Evolutionary conservation across 805 yeast species (phyloP).

Genomic region (Ogataea zsoltii): DNA sequence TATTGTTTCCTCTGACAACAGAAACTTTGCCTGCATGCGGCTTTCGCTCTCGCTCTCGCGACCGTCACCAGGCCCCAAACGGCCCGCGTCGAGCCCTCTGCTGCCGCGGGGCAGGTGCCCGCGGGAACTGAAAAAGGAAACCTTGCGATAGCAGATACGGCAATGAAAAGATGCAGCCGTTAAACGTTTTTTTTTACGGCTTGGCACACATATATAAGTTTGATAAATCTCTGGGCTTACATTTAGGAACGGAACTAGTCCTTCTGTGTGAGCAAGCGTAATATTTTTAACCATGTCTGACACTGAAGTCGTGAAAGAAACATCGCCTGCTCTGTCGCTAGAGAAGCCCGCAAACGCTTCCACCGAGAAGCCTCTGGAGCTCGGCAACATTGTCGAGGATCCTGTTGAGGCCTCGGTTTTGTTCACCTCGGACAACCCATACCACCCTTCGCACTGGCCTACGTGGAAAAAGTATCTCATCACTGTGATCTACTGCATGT

Average conservation of each 20-base stretch:
- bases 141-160: slow-evolving; percentile 6
- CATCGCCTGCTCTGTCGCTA: slow-evolving; percentile 4
- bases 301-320: neutral
- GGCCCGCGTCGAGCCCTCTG: neutral
- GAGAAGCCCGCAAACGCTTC: slow-evolving; percentile 13
- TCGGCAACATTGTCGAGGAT: slow-evolving; percentile 27
- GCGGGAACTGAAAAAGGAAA: neutral
- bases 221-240: too few relatives aligned
- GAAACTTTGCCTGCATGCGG: neutral
- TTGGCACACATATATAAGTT: neutral
- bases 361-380: slow-evolving; percentile 24
- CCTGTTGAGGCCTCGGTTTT: slow-evolving; percentile 33
- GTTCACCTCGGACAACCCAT: slow-evolving; percentile 29
- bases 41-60: too few relatives aligned
- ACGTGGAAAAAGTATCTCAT: slow-evolving; percentile 27
- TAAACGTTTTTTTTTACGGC: too few relatives aligned
- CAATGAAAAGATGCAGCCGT: neutral
- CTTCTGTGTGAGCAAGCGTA: neutral
- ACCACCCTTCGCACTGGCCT: slow-evolving; percentile 37
- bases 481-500: slow-evolving; percentile 28
- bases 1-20: neutral
- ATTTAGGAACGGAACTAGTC: too few relatives aligned
- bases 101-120: neutral
- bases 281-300: neutral
- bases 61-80: neutral